Evolutionary conservation across 2,329 filamentous ascomycete genomes (phyloP).

Genomic region (Gliomastix tumulicola): DNA sequence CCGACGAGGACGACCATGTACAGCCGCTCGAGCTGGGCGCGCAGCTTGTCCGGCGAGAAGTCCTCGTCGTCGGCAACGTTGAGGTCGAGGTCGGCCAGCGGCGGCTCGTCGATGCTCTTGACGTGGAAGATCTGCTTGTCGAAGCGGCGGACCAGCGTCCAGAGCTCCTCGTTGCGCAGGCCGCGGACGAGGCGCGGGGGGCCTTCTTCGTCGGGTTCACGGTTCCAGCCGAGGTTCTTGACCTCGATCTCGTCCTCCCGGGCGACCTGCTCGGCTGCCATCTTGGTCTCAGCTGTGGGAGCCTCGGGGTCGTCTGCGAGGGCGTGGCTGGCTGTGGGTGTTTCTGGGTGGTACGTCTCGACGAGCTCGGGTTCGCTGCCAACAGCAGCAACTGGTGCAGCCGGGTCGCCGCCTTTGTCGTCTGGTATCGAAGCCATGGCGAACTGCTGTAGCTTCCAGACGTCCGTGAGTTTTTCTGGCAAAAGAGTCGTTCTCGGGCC

Average conservation of each 20-base stretch:
- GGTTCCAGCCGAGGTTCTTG: constrained; percentile 62
- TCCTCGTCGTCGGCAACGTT: constrained; percentile 78
- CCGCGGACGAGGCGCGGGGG: constrained; percentile 57
- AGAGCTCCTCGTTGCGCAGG: constrained; percentile 65
- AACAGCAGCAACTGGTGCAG: background rate
- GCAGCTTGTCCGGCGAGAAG: constrained; percentile 77
- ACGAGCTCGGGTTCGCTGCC: constrained; percentile 20
- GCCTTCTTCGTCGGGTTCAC: constrained; percentile 45
- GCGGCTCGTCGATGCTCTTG: constrained; percentile 47
- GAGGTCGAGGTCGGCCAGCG: constrained; percentile 65
- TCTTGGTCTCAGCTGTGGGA: constrained; percentile 16
- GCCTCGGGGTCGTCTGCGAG: constrained; percentile 21
- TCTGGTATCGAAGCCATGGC: too few relatives aligned
- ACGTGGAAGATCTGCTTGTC: constrained; percentile 66
- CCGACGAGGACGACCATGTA: constrained; percentile 74
- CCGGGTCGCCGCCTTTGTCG: too few relatives aligned
- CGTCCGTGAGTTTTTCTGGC: too few relatives aligned
- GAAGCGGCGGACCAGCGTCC: constrained; percentile 65
- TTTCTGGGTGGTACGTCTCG: constrained; percentile 14
- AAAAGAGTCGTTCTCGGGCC: too few relatives aligned
- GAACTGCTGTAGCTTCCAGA: too few relatives aligned
- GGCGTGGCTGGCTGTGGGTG: constrained; percentile 25
- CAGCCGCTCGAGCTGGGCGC: constrained; percentile 69
- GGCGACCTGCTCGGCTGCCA: background rate
- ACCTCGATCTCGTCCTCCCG: constrained; percentile 47